A percentile compares a stretch with the other conserved stretches of the same genome.
phyloP scores from a whole-genome alignment of 2,329 filamentous ascomycete species.

The Fusarium sulawesiense region DNA sequence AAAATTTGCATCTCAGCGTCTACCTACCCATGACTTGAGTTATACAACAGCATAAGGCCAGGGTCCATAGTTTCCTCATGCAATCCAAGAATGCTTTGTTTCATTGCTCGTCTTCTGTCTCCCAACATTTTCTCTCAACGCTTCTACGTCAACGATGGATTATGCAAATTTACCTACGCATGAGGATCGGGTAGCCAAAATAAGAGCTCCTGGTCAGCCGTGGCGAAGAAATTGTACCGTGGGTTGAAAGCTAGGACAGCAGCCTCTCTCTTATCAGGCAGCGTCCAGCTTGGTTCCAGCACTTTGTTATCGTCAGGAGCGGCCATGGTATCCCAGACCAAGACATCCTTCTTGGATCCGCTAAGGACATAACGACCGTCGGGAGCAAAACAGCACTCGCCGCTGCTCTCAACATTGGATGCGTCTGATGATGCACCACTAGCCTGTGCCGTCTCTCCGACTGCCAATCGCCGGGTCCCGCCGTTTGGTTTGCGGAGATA shows the following conservation, averaged over 20 bases:
- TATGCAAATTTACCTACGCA: conserved; percentile 49
- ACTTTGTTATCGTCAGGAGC: conserved; percentile 66
- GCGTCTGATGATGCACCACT: conserved; percentile 53
- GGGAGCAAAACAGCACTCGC: conserved; percentile 89
- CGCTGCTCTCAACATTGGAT: conserved; percentile 65
- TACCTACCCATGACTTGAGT: neutral
- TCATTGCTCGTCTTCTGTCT: neutral
- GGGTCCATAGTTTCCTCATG: conserved; percentile 27
- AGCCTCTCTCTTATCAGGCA: conserved; percentile 75
- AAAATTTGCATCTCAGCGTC: neutral
- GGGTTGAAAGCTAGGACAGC: conserved; percentile 90
- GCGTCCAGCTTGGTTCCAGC: conserved; percentile 70
- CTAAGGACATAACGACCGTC: conserved; percentile 91
- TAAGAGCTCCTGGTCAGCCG: conserved; percentile 84
- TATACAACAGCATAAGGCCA: neutral
- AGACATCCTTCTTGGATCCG: conserved; percentile 77
- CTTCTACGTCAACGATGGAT: neutral
- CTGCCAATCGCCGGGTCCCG: conserved; percentile 63
- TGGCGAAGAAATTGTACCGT: conserved; percentile 90
- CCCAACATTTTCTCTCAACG: neutral
- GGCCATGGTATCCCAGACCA: conserved; percentile 86
- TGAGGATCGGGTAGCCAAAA: conserved; percentile 82
- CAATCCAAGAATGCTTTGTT: neutral
- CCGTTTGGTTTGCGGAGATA: conserved; percentile 72
- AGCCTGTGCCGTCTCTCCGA: conserved; percentile 60